Percentiles rank a stretch among this genome's conserved stretches.
phyloP scores from a whole-genome alignment of 768 basidiomycete species.

The Hypholoma fasciculare region DNA sequence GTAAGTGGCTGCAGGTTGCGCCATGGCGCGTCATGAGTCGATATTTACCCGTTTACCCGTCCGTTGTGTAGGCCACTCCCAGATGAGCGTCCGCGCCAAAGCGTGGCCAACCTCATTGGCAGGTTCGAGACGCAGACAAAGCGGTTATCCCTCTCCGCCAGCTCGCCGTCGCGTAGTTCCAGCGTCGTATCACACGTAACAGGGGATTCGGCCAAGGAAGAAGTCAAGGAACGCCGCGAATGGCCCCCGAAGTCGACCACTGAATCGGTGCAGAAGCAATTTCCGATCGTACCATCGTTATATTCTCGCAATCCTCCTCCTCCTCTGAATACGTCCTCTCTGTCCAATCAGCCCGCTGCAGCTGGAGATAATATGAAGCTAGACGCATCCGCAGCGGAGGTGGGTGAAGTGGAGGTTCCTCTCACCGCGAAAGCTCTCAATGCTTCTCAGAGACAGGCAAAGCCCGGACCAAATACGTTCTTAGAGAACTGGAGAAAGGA shows the following conservation, averaged over 20 bases:
- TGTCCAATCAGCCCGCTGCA: conserved; percentile 10
- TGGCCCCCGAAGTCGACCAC: conserved; percentile 62
- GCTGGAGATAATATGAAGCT: conserved; percentile 10
- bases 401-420: conserved; percentile 19
- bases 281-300: conserved; percentile 34
- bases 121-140: conserved; percentile 84
- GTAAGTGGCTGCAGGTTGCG: conserved; percentile 24
- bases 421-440: conserved; percentile 24
- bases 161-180: conserved; percentile 54
- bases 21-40: conserved; percentile 17
- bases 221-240: conserved; percentile 70
- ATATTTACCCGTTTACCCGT: conserved; percentile 16
- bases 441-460: conserved; percentile 19
- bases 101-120: conserved; percentile 89
- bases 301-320: conserved; percentile 37
- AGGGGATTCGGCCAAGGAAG: conserved; percentile 66
- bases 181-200: conserved; percentile 66
- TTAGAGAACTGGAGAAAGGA: conserved; percentile 30
- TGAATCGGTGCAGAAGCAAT: conserved; percentile 33
- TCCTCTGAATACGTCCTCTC: conserved; percentile 32
- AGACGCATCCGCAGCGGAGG: not conserved
- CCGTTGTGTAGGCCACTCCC: conserved; percentile 68
- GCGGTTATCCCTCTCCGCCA: conserved; percentile 43
- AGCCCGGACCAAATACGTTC: conserved; percentile 21
- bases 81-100: conserved; percentile 85